phyloP scores from a whole-genome alignment of 2,329 filamentous ascomycete species.

The Pseudogymnoascus sp. region DNA sequence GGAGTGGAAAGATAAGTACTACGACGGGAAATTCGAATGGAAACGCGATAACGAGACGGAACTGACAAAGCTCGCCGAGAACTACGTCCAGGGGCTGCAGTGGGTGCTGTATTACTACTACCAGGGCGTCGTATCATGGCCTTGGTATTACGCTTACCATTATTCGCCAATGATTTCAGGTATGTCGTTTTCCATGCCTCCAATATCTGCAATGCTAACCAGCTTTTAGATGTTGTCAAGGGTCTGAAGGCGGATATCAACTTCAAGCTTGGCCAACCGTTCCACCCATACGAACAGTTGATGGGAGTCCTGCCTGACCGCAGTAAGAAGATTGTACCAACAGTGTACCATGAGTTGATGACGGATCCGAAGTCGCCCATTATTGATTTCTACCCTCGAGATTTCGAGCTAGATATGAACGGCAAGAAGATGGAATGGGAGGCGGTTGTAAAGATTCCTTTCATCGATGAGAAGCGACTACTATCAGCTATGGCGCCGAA shows the following conservation, averaged over 20 bases:
- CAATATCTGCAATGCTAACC: constrained; percentile 20
- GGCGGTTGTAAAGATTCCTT: constrained; percentile 96
- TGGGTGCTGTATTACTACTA: constrained; percentile 99
- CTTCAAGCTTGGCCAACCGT: constrained; percentile 91
- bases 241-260: constrained; percentile 82
- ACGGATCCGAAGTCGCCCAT: constrained; percentile 85
- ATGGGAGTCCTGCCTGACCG: constrained; percentile 98
- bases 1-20: constrained; percentile 93
- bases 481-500: constrained; percentile 80
- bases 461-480: constrained; percentile 88
- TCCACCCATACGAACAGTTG: constrained; percentile 89
- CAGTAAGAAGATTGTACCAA: constrained; percentile 92
- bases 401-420: constrained; percentile 98
- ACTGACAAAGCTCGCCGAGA: constrained; percentile 77
- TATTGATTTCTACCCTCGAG: constrained; percentile 93
- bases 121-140: constrained; percentile 93
- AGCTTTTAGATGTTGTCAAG: constrained; percentile 69
- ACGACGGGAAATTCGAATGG: constrained; percentile 87
- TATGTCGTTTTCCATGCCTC: constrained; percentile 31
- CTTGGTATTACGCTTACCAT: constrained; percentile 96
- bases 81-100: constrained; percentile 94
- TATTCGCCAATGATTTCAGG: constrained; percentile 95
- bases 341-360: constrained; percentile 86
- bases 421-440: constrained; percentile 99
- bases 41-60: constrained; percentile 72